These are phyloP conservation scores for Fusarium transvaalense DNA, from an alignment of 2,329 filamentous ascomycete species.

Conservation along the genomic window DNA sequence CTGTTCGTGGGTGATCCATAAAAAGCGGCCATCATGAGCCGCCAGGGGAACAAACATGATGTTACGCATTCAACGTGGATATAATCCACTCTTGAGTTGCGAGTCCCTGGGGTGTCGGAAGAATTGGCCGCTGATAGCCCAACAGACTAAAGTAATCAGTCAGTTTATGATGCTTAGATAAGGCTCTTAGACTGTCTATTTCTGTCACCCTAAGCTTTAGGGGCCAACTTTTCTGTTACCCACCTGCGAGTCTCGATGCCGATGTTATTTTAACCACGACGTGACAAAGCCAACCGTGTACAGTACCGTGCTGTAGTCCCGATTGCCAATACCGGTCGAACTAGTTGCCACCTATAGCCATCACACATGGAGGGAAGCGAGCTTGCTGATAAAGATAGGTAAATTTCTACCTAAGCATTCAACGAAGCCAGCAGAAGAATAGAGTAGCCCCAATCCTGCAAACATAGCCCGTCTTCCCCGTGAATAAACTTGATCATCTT, in stretches of 20 bases:
- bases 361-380: constrained; percentile 5
- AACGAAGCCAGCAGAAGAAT: constrained; percentile 11
- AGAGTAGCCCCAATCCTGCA: constrained; percentile 10
- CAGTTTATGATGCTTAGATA: no score
- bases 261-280: constrained; percentile 20
- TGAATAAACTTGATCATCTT: constrained; percentile 36
- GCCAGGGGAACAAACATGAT: constrained; percentile 27
- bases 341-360: not conserved
- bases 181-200: no score
- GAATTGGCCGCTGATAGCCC: no score
- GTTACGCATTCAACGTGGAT: constrained; percentile 38
- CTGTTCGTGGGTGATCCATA: constrained; percentile 25
- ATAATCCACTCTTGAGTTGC: constrained; percentile 9
- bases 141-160: no score
- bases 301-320: constrained; percentile 8
- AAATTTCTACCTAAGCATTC: constrained; percentile 33
- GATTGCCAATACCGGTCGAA: not conserved
- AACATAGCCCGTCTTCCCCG: constrained; percentile 20
- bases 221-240: no score
- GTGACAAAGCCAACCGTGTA: constrained; percentile 8
- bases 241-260: constrained; percentile 12
- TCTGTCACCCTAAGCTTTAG: no score
- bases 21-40: constrained; percentile 20
- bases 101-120: no score
- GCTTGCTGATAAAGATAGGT: constrained; percentile 10